phyloP scores from a whole-genome alignment of 805 yeast genomes.

The Candida suzukii region DNA sequence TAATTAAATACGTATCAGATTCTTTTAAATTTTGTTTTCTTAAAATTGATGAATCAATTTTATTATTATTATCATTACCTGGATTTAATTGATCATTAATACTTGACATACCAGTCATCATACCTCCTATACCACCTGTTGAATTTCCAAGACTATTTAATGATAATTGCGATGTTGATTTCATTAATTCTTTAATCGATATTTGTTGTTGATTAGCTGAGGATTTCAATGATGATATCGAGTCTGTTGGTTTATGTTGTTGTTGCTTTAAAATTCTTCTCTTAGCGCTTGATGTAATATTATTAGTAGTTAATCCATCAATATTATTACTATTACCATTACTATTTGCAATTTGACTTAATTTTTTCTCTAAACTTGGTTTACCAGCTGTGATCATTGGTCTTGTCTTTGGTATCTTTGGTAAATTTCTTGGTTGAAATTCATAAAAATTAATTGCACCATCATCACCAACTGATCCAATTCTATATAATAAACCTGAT shows the following conservation, averaged over 20 bases:
- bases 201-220: constrained; percentile 16
- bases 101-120: too few species aligned
- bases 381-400: not conserved
- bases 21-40: not conserved
- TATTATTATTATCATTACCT: not conserved
- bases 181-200: constrained; percentile 21
- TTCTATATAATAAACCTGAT: constrained; percentile 31
- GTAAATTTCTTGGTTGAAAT: constrained; percentile 38
- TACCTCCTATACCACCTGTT: too few species aligned
- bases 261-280: constrained; percentile 7
- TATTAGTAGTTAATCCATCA: constrained; percentile 1
- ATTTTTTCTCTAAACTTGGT: not conserved
- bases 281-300: constrained; percentile 2
- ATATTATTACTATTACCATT: not conserved
- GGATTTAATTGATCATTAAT: too few species aligned
- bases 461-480: constrained; percentile 52
- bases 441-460: constrained; percentile 48
- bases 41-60: not conserved
- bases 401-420: constrained; percentile 22
- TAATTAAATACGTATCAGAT: not conserved
- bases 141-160: not conserved
- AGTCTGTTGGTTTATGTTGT: constrained; percentile 13
- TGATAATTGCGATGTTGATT: constrained; percentile 13
- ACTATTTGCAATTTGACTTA: not conserved
- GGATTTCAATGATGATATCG: constrained; percentile 23